Percentiles rank a stretch among this genome's conserved stretches.
Conservation (phyloP, 2,329 filamentous ascomycete species). For the Aureobasidium melanogenum region DNA sequence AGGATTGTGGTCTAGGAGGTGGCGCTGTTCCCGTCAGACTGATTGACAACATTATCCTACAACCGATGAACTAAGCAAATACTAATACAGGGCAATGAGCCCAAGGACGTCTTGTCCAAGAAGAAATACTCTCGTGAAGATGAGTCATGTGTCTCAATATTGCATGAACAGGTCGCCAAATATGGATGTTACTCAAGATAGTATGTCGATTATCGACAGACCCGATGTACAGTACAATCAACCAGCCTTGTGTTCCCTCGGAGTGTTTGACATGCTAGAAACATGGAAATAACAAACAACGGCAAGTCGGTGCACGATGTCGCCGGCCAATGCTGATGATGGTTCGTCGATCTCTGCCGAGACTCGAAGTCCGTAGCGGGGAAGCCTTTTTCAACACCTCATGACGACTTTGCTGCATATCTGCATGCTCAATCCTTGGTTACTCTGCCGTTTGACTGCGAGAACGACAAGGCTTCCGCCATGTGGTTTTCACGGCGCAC, state of each 20-base stretch:
- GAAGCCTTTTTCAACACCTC: conserved; percentile 6
- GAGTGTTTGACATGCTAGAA: background rate
- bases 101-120: background rate
- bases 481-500: background rate
- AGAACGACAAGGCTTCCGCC: background rate
- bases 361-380: conserved; percentile 6
- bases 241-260: background rate
- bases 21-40: conserved; percentile 70
- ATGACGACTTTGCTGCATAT: conserved; percentile 7
- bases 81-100: background rate
- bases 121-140: background rate
- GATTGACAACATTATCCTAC: conserved; percentile 83
- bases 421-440: conserved; percentile 3
- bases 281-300: background rate
- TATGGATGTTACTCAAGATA: background rate
- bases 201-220: background rate
- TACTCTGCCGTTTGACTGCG: background rate
- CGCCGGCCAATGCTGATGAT: background rate
- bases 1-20: conserved; percentile 62
- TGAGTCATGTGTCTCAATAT: background rate
- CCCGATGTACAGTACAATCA: background rate
- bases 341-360: conserved; percentile 3
- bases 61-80: conserved; percentile 12
- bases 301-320: background rate
- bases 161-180: background rate